These are phyloP conservation scores for Aspergillus transmontanensis DNA, from an alignment of 2,329 filamentous ascomycete species.

Conservation along the genomic window DNA sequence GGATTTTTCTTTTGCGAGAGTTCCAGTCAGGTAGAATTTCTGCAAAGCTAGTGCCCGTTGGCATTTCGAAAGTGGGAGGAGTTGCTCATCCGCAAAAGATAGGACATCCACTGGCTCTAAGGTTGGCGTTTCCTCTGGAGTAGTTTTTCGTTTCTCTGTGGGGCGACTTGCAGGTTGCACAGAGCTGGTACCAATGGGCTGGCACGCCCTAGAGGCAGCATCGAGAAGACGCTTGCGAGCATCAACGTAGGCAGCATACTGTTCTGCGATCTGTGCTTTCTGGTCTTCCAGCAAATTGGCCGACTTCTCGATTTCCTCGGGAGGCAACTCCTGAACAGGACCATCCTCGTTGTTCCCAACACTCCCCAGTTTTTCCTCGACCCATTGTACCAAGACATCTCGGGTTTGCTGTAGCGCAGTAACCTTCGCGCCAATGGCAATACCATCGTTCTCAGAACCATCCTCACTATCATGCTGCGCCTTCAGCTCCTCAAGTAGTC, in stretches of 20 bases:
- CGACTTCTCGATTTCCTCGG: constrained; percentile 35
- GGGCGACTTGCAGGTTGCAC: constrained; percentile 23
- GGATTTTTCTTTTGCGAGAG: constrained; percentile 43
- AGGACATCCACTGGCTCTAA: constrained; percentile 33
- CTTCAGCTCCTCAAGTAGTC: constrained; percentile 36
- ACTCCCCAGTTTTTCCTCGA: constrained; percentile 51
- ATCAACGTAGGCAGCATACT: constrained; percentile 40
- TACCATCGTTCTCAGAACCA: neutral
- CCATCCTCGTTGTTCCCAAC: constrained; percentile 33
- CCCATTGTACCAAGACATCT: constrained; percentile 54
- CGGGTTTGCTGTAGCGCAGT: constrained; percentile 48
- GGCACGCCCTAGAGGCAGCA: constrained; percentile 38
- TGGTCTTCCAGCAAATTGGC: constrained; percentile 33
- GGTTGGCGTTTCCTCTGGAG: constrained; percentile 18
- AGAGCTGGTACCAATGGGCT: constrained; percentile 31
- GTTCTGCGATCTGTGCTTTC: constrained; percentile 35
- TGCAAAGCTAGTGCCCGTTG: constrained; percentile 42
- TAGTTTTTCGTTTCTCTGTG: constrained; percentile 15
- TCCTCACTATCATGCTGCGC: constrained; percentile 22
- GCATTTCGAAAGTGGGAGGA: constrained; percentile 38
- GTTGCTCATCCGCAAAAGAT: constrained; percentile 34
- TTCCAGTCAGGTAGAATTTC: constrained; percentile 39
- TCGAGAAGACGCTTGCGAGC: constrained; percentile 40
- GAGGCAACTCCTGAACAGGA: constrained; percentile 28
- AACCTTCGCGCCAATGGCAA: constrained; percentile 26